These are phyloP conservation scores for Aspergillus ibericus DNA, from an alignment of 2,329 filamentous ascomycete genomes.

Conservation along the genomic window DNA sequence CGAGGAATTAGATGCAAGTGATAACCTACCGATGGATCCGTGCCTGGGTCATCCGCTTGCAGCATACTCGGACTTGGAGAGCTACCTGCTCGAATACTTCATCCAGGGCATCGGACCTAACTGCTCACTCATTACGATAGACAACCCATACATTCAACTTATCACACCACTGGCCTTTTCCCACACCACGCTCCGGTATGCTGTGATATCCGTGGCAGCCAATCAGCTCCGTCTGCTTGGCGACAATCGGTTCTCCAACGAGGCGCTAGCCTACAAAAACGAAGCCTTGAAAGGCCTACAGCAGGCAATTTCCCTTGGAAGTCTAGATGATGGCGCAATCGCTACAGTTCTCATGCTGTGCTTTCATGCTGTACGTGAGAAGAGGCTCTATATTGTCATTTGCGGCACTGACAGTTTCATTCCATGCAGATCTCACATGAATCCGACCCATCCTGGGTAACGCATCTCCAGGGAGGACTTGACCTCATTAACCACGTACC, in stretches of 20 bases:
- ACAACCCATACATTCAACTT: conserved; percentile 32
- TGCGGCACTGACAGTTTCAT: neutral
- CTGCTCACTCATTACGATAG: conserved; percentile 29
- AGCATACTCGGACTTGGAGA: conserved; percentile 12
- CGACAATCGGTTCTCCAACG: conserved; percentile 21
- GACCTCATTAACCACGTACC: conserved; percentile 18
- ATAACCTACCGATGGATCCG: neutral
- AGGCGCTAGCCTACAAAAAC: conserved; percentile 28
- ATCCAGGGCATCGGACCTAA: conserved; percentile 30
- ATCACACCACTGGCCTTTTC: conserved; percentile 25
- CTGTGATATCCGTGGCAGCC: conserved; percentile 30
- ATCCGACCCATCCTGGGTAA: conserved; percentile 33
- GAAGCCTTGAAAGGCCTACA: conserved; percentile 27
- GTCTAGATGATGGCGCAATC: conserved; percentile 24
- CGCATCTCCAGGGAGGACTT: conserved; percentile 31
- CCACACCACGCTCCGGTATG: conserved; percentile 25
- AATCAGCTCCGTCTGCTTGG: conserved; percentile 31
- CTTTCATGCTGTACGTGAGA: conserved; percentile 30
- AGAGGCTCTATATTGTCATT: neutral
- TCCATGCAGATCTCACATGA: conserved; percentile 30
- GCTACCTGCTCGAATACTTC: conserved; percentile 30
- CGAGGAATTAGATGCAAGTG: too few relatives aligned
- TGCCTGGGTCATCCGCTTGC: conserved; percentile 14
- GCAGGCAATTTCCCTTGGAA: conserved; percentile 18
- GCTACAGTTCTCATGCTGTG: conserved; percentile 37